These are phyloP conservation scores for Rubia balearica DNA, from an alignment of 305 asterid species.

Conservation along the genomic window DNA sequence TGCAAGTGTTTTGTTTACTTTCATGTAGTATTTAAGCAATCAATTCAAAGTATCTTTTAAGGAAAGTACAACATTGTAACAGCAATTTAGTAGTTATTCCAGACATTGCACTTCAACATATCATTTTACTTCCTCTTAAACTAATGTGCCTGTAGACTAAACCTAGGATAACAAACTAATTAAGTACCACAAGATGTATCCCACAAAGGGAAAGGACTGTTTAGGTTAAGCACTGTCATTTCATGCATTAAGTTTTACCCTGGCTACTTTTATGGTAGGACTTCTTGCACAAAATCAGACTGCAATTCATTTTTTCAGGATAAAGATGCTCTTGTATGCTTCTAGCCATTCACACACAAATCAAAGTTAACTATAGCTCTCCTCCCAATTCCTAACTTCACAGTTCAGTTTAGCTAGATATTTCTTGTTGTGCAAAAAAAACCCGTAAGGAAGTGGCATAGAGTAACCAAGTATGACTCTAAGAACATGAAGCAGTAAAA, in stretches of 20 bases:
- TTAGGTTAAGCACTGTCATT: neutral
- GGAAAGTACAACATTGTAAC: neutral
- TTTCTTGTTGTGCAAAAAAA: neutral
- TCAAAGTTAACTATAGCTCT: neutral
- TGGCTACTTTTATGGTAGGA: neutral
- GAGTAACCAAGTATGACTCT: conserved; percentile 1
- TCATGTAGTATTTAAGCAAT: neutral
- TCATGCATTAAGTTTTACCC: neutral
- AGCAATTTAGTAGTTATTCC: neutral
- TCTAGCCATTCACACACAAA: conserved; percentile 4
- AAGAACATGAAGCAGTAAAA: neutral
- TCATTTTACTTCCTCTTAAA: neutral
- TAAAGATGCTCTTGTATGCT: neutral
- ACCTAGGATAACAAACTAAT: neutral
- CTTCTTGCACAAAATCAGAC: neutral
- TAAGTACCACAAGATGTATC: neutral
- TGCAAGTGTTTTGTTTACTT: neutral
- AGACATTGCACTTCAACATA: neutral
- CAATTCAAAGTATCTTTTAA: neutral
- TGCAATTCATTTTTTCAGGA: neutral
- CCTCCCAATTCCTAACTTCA: neutral
- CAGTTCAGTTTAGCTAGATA: neutral
- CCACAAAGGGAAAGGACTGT: neutral
- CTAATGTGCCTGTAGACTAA: neutral
- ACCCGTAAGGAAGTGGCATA: neutral